These are phyloP conservation scores for Schoenoplectus tabernaemontani DNA, from an alignment of 202 grass and related monocot species.

Conservation along the genomic window DNA sequence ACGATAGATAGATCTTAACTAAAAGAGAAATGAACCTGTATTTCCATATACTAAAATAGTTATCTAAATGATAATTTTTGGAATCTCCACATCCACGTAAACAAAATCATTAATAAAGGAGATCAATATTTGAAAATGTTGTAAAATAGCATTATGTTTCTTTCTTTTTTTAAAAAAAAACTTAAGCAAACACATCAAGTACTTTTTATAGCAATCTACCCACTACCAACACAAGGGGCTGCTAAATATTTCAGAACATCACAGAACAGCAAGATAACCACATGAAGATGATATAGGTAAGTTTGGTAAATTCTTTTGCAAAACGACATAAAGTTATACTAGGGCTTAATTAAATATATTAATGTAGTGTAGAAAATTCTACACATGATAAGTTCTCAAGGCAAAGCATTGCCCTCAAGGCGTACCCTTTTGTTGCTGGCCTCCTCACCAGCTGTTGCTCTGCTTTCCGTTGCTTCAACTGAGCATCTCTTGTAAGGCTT, in stretches of 20 bases:
- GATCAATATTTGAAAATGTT: background rate
- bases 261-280: background rate
- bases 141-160: background rate
- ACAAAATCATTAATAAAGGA: background rate
- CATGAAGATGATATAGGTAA: slow-evolving; percentile 41
- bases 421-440: slow-evolving; percentile 69
- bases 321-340: slow-evolving; percentile 38
- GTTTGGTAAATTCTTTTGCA: slow-evolving; percentile 39
- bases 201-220: slow-evolving; percentile 21
- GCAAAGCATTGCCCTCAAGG: slow-evolving; percentile 45
- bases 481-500: slow-evolving; percentile 98
- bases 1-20: background rate
- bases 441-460: slow-evolving; percentile 42
- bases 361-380: slow-evolving; percentile 8
- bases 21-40: background rate
- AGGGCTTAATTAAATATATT: slow-evolving; percentile 32
- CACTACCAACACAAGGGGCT: slow-evolving; percentile 15
- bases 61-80: background rate
- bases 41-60: background rate
- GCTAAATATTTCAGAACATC: slow-evolving; percentile 5
- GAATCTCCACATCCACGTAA: slow-evolving; percentile 4
- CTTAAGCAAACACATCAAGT: slow-evolving; percentile 1
- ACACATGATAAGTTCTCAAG: slow-evolving; percentile 31
- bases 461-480: slow-evolving; percentile 75
- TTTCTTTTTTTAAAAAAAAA: slow-evolving; percentile 4